phyloP scores from a whole-genome alignment of 2,329 filamentous ascomycete genomes.

The Stagonosporopsis vannaccii region DNA sequence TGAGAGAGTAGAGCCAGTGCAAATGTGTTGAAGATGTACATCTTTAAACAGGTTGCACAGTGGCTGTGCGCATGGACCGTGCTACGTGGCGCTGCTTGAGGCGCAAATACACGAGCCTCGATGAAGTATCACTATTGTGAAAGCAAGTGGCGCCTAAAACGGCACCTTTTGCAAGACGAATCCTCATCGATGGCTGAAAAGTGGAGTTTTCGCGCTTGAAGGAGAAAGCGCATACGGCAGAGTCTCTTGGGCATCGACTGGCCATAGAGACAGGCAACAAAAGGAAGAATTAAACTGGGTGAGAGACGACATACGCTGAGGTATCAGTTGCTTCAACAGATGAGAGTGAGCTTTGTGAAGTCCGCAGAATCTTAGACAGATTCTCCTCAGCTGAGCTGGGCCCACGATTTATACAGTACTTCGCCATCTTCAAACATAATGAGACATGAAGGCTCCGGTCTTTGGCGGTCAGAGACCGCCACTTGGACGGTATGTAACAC shows the following conservation, averaged over 20 bases:
- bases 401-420: neutral
- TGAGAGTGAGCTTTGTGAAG: neutral
- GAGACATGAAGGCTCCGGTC: neutral
- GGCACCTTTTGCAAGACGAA: neutral
- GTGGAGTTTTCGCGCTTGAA: neutral
- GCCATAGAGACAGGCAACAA: neutral
- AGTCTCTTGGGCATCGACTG: neutral
- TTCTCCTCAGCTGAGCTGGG: neutral
- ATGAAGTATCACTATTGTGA: neutral
- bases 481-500: neutral
- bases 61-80: slow-evolving; percentile 29
- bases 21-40: slow-evolving; percentile 18
- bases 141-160: neutral
- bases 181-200: neutral
- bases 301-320: neutral
- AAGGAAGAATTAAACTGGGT: neutral
- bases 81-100: slow-evolving; percentile 29
- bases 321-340: neutral
- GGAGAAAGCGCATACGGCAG: neutral
- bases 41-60: slow-evolving; percentile 27
- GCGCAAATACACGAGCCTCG: slow-evolving; percentile 29
- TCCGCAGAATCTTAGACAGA: neutral
- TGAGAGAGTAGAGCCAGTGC: slow-evolving; percentile 33
- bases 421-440: neutral
- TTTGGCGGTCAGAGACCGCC: neutral